Base-by-base conservation (phyloP, 1,284 basidiomycete species). In the Takashimella koratensis region DNA sequence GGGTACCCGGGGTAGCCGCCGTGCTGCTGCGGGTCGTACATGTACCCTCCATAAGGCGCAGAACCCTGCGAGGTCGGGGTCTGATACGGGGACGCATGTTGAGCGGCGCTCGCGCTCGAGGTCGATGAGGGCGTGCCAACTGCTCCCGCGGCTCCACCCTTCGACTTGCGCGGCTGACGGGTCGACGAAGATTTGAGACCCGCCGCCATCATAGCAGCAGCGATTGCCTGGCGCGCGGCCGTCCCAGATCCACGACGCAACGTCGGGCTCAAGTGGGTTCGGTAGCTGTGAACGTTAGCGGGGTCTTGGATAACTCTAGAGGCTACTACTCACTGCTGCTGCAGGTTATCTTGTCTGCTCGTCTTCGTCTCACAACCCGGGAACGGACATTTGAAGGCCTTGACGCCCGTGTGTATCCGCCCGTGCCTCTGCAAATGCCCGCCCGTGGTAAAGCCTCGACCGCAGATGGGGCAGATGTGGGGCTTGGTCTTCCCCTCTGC, bases 351-450 rank as follows among this genome's bases (percentile, higher is more conserved):
- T 62, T 74, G 71, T 41, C 72, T 58, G 51, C 67, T 72, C 19
- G 70, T 74, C 52, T 67, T 62, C 22, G 71, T 74, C 62, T 74
- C 71, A 53, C 71, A 74, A 10, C 70, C 71, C 12, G 71, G 73
- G 60, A 67, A 73, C 5, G 72, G 73, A 57, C 71, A 75, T 57
- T 69, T 71, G 65, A 73, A 73, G 24, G 71, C 73, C 64, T 74
- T 75, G 47, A 74, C 73, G 42, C 73, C 71, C 3, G 71, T 73
- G 52, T 74, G 73, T 41, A 75, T 75, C 57, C 71, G 53, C 57
- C 72, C 71, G 60, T 74, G 71, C 43, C 73, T 56, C 56, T 74
- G 71, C 43, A 75, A 52, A 59, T 75, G 73, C 2, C 73, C 73
- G 5, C 71, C 71, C 6, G 72, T 73, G 23, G 73, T 73, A 54